Evolutionary conservation across 257 asterid genomes (phyloP).

Genomic region (Lycium barbarum): DNA sequence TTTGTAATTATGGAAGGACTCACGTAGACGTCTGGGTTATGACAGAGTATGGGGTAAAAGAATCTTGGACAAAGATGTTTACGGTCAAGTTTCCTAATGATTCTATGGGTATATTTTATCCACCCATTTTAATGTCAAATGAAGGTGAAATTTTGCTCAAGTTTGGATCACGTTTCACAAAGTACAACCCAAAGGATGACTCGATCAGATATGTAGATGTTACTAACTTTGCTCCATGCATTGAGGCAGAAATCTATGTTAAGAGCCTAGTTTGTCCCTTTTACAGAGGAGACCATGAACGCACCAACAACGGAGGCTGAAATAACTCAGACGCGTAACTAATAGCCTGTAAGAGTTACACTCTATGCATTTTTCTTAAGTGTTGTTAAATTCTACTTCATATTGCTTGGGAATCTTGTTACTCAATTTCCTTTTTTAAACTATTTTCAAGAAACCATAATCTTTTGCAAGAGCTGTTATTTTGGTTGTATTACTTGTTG

Average conservation of each 20-base stretch:
- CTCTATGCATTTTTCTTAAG: neutral
- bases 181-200: neutral
- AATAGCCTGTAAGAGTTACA: neutral
- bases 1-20: no score
- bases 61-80: no score
- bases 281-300: neutral
- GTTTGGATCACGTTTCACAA: neutral
- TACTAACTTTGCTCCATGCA: neutral
- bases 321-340: neutral
- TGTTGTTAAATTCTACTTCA: neutral
- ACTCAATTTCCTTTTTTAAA: neutral
- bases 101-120: no score
- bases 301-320: neutral
- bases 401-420: constrained; percentile 4
- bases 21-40: no score
- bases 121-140: no score
- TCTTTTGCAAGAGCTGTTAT: neutral
- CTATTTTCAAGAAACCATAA: neutral
- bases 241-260: neutral
- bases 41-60: no score
- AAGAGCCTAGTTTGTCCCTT: neutral
- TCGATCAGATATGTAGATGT: neutral
- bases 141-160: no score
- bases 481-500: neutral
- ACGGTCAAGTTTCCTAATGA: no score